These are phyloP conservation scores for Podaxis sp. DNA, from an alignment of 768 basidiomycete species.

Conservation along the genomic window DNA sequence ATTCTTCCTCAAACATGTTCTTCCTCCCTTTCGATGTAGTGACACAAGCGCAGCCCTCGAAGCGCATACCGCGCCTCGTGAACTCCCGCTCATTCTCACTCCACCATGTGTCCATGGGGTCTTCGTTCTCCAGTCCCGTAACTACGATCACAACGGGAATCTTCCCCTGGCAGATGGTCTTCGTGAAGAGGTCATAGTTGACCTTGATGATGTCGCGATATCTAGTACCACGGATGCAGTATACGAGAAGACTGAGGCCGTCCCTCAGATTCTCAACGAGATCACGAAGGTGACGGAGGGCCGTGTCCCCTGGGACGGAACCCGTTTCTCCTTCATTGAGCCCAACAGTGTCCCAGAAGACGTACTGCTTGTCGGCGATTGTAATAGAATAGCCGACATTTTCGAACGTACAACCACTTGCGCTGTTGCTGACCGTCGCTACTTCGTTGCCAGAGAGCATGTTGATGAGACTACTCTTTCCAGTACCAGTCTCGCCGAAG, in stretches of 20 bases:
- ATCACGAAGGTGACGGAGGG: slow-evolving; percentile 22
- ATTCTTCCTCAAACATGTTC: slow-evolving; percentile 20
- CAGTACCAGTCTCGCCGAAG: slow-evolving; percentile 42
- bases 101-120: slow-evolving; percentile 16
- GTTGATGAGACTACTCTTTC: slow-evolving; percentile 43
- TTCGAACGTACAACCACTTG: slow-evolving; percentile 34
- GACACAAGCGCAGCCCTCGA: slow-evolving; percentile 16
- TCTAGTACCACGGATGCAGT: slow-evolving; percentile 19
- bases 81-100: slow-evolving; percentile 10
- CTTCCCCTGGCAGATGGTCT: slow-evolving; percentile 1
- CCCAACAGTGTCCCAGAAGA: slow-evolving; percentile 39
- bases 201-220: slow-evolving; percentile 12
- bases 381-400: slow-evolving; percentile 24
- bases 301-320: slow-evolving; percentile 19
- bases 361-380: slow-evolving; percentile 24
- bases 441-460: slow-evolving; percentile 29
- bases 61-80: neutral
- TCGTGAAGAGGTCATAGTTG: slow-evolving; percentile 15
- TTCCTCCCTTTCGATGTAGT: slow-evolving; percentile 29
- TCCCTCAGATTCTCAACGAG: slow-evolving; percentile 32
- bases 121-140: slow-evolving; percentile 14
- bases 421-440: slow-evolving; percentile 30
- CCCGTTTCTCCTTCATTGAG: slow-evolving; percentile 33
- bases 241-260: slow-evolving; percentile 39
- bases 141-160: slow-evolving; percentile 14